Base-by-base conservation (phyloP, 2,329 filamentous ascomycete genomes). In the Fusarium tricinctum region DNA sequence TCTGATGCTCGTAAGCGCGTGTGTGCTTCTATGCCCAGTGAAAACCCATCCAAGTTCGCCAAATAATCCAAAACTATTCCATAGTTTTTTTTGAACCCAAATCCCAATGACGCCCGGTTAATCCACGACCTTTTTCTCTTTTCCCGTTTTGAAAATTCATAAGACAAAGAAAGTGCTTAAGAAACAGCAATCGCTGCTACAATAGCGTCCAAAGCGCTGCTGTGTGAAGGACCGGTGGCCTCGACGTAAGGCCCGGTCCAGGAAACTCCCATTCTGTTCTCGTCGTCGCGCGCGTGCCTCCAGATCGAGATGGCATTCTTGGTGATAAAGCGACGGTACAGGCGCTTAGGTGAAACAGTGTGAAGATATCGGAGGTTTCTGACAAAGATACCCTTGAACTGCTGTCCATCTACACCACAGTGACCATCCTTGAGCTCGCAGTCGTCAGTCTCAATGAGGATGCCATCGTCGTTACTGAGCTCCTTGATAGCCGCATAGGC, bases 371-470 rank as follows among this genome's bases (percentile, higher is more conserved):
- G 82, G 20, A 93, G 78, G 73, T 91, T 91, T 20, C 89, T 84
- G 17, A 87, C 82, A 66, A 92, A 92, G 35, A 92, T 82, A 5
- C 91, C 91, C 77, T 93, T 93, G 83, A 93, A 93, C 72, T 91
- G 88, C 33, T 86, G 82, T 2, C 82, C 85, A 61, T 89, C 85
- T 19, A 73, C 75, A 13, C 80, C 81, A 54, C 82, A 86, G 66
- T 80, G 69, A 40, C 76, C 76, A 10, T 66, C 50, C 15, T 68
- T 58, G 19, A 75, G 72, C 62, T 81, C 79, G 58, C 79, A 81
- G 35, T 75, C 68, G 63, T 77, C 78, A 10, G 73, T 71, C 70
- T 81, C 79, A 15, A 74, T 65, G 6, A 90, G 77, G 26, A 89
- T 80, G 13, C 83, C 82, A 52, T 82, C 76, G 0, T 76, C 58